Conservation (phyloP, 1,284 basidiomycete genomes). For the Coniferiporia weirii region DNA sequence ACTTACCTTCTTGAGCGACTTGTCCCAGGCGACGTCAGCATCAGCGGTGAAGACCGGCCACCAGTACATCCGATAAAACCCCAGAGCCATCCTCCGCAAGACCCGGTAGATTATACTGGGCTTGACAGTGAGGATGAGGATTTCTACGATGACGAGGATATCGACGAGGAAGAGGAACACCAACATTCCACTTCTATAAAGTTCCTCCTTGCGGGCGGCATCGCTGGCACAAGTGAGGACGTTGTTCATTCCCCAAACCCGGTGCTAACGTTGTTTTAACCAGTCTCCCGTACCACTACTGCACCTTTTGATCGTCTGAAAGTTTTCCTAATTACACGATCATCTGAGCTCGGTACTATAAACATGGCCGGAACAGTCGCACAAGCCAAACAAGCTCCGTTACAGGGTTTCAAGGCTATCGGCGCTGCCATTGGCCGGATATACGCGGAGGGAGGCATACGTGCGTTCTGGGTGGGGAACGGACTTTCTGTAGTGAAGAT, state of each 20-base stretch:
- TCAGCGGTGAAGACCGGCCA: conserved; percentile 65
- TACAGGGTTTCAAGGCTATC: conserved; percentile 67
- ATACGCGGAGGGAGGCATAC: conserved; percentile 82
- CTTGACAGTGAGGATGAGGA: conserved; percentile 36
- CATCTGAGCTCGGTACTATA: conserved; percentile 60
- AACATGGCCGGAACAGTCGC: conserved; percentile 25
- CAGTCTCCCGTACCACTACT: conserved; percentile 92
- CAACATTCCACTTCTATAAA: conserved; percentile 72
- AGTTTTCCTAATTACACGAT: conserved; percentile 90
- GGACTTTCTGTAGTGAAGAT: conserved; percentile 86
- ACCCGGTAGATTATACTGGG: conserved; percentile 31
- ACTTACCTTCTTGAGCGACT: not conserved
- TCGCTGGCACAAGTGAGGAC: conserved; percentile 82
- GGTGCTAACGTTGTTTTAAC: conserved; percentile 16
- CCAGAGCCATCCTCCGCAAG: conserved; percentile 23
- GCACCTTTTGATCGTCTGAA: conserved; percentile 98
- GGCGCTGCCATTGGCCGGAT: conserved; percentile 70
- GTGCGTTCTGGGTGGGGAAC: conserved; percentile 92
- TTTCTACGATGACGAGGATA: conserved; percentile 35
- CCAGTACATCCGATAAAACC: conserved; percentile 30
- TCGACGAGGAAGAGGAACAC: conserved; percentile 53
- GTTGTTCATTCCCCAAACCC: not conserved
- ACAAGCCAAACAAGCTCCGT: conserved; percentile 37
- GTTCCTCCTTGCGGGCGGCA: conserved; percentile 90
- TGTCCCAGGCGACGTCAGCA: conserved; percentile 62